Conservation (phyloP, 1,284 basidiomycete genomes). For the Leccinum subspadiceum region DNA sequence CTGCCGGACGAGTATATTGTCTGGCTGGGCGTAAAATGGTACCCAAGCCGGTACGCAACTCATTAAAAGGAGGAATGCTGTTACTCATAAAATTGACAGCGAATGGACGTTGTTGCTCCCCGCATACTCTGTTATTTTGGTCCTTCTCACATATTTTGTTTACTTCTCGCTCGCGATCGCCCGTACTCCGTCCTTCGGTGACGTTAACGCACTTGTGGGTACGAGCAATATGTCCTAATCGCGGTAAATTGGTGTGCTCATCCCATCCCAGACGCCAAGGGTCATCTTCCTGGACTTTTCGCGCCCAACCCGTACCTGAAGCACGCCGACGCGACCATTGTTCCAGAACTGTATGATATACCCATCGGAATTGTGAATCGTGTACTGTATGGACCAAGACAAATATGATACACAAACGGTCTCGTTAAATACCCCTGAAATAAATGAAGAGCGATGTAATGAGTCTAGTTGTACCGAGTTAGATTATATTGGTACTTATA, state of each 20-base stretch:
- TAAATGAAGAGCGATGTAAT: slow-evolving; percentile 9
- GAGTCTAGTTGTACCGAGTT: slow-evolving; percentile 2
- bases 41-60: slow-evolving; percentile 73
- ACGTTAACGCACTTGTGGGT: slow-evolving; percentile 68
- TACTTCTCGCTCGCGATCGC: slow-evolving; percentile 77
- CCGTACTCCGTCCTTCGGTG: slow-evolving; percentile 68
- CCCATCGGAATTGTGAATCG: slow-evolving; percentile 81
- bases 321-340: slow-evolving; percentile 43
- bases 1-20: slow-evolving; percentile 58
- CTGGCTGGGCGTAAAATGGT: slow-evolving; percentile 74
- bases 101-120: slow-evolving; percentile 89
- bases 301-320: slow-evolving; percentile 47
- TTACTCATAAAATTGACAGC: slow-evolving; percentile 30
- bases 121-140: slow-evolving; percentile 71
- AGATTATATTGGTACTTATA: slow-evolving; percentile 12
- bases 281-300: slow-evolving; percentile 42
- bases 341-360: slow-evolving; percentile 74
- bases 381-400: slow-evolving; percentile 48
- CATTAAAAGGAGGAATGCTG: neutral
- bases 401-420: slow-evolving; percentile 13
- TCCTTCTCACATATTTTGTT: slow-evolving; percentile 74
- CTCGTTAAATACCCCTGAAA: slow-evolving; percentile 25
- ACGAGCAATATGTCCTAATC: slow-evolving; percentile 18
- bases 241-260: slow-evolving; percentile 18
- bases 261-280: slow-evolving; percentile 47